A percentile compares a stretch with the other conserved stretches of the same genome.
Conservation (phyloP, 345 rosid species). For the Garcia nutans region DNA sequence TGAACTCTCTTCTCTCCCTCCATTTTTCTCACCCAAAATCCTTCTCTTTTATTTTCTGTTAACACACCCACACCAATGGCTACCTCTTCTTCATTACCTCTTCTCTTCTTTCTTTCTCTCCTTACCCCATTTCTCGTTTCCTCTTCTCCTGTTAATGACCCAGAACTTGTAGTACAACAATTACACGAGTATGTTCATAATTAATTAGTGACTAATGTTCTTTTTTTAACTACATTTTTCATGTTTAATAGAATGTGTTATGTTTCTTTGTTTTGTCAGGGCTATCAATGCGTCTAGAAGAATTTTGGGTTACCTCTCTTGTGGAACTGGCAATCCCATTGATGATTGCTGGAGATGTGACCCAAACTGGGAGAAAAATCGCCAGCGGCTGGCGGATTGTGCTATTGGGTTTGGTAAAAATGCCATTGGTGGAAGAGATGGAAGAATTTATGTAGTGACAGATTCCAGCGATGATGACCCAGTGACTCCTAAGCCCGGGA, state of each 20-base stretch:
- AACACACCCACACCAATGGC: constrained; percentile 22
- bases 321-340: constrained; percentile 29
- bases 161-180: constrained; percentile 23
- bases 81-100: constrained; percentile 5
- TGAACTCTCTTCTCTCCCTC: constrained; percentile 6
- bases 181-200: constrained; percentile 17
- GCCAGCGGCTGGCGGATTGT: constrained; percentile 28
- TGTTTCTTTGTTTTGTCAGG: constrained; percentile 10
- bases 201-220: no score
- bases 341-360: constrained; percentile 38
- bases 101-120: constrained; percentile 20
- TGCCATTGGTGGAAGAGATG: constrained; percentile 33
- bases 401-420: constrained; percentile 34
- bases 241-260: neutral
- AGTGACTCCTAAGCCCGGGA: constrained; percentile 30
- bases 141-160: constrained; percentile 26
- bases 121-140: constrained; percentile 13
- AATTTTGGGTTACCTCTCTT: constrained; percentile 28
- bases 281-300: constrained; percentile 32
- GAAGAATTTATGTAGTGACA: constrained; percentile 29
- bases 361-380: constrained; percentile 33
- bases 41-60: neutral
- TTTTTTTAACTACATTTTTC: no score
- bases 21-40: constrained; percentile 8
- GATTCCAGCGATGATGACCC: constrained; percentile 24